phyloP scores from a whole-genome alignment of 148 eudicot genomes.

The Drosera capensis region DNA sequence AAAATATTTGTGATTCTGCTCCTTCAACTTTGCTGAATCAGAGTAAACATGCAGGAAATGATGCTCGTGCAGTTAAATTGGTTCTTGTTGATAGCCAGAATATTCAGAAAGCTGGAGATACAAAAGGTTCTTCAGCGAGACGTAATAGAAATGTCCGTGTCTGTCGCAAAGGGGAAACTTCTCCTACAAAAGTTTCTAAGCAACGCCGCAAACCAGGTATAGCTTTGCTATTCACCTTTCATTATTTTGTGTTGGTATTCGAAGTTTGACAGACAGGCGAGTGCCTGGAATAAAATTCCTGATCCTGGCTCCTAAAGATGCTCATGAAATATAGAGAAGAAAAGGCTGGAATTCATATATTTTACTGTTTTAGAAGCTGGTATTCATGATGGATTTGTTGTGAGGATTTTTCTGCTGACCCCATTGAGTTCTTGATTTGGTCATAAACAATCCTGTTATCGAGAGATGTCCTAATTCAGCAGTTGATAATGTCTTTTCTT shows the following conservation, averaged over 20 bases:
- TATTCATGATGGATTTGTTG: too few relatives aligned
- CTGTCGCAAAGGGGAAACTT: slow-evolving; percentile 43
- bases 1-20: slow-evolving; percentile 28
- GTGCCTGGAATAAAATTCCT: too few relatives aligned
- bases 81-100: slow-evolving; percentile 52
- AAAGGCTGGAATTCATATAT: too few relatives aligned
- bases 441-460: slow-evolving; percentile 6
- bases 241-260: slow-evolving; percentile 1
- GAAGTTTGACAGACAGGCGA: background rate
- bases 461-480: slow-evolving; percentile 13
- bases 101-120: slow-evolving; percentile 42
- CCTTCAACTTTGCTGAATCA: slow-evolving; percentile 32
- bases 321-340: slow-evolving; percentile 1
- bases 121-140: slow-evolving; percentile 40
- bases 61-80: slow-evolving; percentile 34
- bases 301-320: too few relatives aligned
- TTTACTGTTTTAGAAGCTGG: too few relatives aligned
- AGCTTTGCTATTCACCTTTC: background rate
- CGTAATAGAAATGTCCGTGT: slow-evolving; percentile 38
- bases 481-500: slow-evolving; percentile 10
- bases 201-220: slow-evolving; percentile 68
- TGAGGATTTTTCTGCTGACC: too few relatives aligned
- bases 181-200: slow-evolving; percentile 36
- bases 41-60: slow-evolving; percentile 35
- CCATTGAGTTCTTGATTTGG: too few relatives aligned